A percentile compares a stretch with the other conserved stretches of the same genome.
Evolutionary conservation across 1,139 yeast species (phyloP).

Genomic region (Blastobotrys ciferrii): DNA sequence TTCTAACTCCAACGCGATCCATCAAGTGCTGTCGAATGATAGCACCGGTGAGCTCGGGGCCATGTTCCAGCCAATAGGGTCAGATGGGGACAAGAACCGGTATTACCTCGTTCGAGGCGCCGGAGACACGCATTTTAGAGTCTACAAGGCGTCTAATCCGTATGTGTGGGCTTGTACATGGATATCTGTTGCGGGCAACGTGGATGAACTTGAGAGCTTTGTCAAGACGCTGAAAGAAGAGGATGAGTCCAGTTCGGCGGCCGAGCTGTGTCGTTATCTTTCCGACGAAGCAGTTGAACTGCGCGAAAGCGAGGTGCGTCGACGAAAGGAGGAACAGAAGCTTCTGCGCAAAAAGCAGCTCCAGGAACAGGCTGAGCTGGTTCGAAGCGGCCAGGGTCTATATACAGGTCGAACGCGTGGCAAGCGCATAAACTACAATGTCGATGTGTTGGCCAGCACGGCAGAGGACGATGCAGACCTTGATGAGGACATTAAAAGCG

Average conservation of each 20-base stretch:
- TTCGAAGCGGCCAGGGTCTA: slow-evolving; percentile 33
- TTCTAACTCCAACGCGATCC: slow-evolving; percentile 31
- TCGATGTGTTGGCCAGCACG: slow-evolving; percentile 23
- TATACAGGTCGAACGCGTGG: slow-evolving; percentile 39
- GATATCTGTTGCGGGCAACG: slow-evolving; percentile 35
- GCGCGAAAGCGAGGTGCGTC: slow-evolving; percentile 31
- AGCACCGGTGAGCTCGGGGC: slow-evolving; percentile 13
- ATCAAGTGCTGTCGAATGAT: slow-evolving; percentile 18
- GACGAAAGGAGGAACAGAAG: slow-evolving; percentile 27
- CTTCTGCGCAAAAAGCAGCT: slow-evolving; percentile 20
- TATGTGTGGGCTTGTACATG: slow-evolving; percentile 33
- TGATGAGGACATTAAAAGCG: slow-evolving; percentile 12
- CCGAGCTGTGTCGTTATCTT: slow-evolving; percentile 23
- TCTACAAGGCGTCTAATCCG: slow-evolving; percentile 37
- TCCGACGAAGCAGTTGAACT: slow-evolving; percentile 25
- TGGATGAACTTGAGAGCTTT: slow-evolving; percentile 30
- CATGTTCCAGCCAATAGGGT: slow-evolving; percentile 25
- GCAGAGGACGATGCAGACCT: slow-evolving; percentile 19
- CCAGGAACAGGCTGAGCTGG: slow-evolving; percentile 26
- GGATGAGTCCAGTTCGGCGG: slow-evolving; percentile 22
- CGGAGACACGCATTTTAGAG: slow-evolving; percentile 34
- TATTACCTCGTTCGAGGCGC: slow-evolving; percentile 32
- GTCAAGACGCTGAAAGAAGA: slow-evolving; percentile 15
- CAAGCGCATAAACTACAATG: slow-evolving; percentile 36
- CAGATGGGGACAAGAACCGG: slow-evolving; percentile 27